Conservation (phyloP, 805 yeast genomes). For the Wickerhamomyces silvicola region DNA sequence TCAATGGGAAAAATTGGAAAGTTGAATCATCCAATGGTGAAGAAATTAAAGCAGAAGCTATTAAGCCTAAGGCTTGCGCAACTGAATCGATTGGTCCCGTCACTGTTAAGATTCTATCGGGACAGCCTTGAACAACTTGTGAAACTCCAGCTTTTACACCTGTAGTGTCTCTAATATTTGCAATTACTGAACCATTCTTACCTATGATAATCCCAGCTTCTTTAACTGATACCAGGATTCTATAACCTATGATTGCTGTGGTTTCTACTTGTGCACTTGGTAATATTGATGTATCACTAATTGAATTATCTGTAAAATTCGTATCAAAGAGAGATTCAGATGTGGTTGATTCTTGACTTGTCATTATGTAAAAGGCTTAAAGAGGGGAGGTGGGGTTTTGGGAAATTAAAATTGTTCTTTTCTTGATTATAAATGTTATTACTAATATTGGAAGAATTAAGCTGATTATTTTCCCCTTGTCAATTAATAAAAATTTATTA, state of each 20-base stretch:
- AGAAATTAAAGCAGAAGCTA: constrained; percentile 58
- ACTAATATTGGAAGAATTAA: too few species aligned
- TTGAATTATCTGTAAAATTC: constrained; percentile 13
- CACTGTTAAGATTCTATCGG: constrained; percentile 76
- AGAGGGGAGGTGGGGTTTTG: too few species aligned
- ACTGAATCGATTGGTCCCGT: constrained; percentile 67
- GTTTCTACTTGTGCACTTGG: constrained; percentile 17
- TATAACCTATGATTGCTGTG: constrained; percentile 23
- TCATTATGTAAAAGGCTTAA: too few species aligned
- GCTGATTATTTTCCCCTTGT: too few species aligned
- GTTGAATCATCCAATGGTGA: constrained; percentile 27
- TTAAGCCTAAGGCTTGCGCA: constrained; percentile 61
- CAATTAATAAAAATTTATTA: too few species aligned
- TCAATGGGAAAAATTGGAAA: constrained; percentile 53
- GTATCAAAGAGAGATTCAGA: constrained; percentile 23
- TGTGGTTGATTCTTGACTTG: constrained; percentile 6
- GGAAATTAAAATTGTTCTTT: too few species aligned
- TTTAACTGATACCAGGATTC: constrained; percentile 67
- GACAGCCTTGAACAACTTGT: constrained; percentile 69
- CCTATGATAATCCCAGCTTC: constrained; percentile 93
- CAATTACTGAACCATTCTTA: constrained; percentile 72
- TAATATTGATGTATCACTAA: constrained; percentile 16
- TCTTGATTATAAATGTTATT: too few species aligned
- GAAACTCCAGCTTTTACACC: constrained; percentile 84
- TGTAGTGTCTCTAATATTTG: constrained; percentile 66